Evolutionary conservation across 257 asterid genomes (phyloP), one percentile per base, ranked within the genome.

Genomic region (Galeopsis tetrahit): DNA sequence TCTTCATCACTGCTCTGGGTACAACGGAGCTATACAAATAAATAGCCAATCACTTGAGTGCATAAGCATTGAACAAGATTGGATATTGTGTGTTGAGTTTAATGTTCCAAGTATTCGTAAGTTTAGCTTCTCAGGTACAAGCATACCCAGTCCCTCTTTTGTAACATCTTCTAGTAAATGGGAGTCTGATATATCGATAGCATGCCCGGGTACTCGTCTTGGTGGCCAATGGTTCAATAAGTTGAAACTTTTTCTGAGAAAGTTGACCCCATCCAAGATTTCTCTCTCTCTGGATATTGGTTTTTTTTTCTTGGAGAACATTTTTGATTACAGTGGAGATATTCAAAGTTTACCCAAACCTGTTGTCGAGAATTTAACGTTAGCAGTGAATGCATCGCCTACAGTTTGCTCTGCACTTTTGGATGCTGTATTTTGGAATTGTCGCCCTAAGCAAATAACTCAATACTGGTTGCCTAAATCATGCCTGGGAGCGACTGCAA

Each of bases 281-380:
- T 66, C 61, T 42, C 53, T 66, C 0, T 5, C 8, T 28, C 1
- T 73, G 3, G 11, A 6, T 4, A 58, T 58, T 11, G 17, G 21
- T 4, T 17, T 9, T 4, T 17, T 9, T 2, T 1, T 3, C 6
- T 5, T 9, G 6, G n/a, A 2, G 28, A 6, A 8, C 7, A 10
- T 6, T 9, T 57, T 31, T 31, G 63, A 21, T 57, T 57, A 2
- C 17, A 21, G 6, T 6, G 48, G 31, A 36, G n/a, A 2, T 35
- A n/a, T 49, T 63, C 11, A 10, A 0, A 17, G 65, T 62, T 48
- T 7, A 2, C 56, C 63, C 1, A 33, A 11, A 36, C 63, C 44
- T 49, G 40, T 44, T 7, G 55, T 74, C 32, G 73, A 57, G 69
- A 35, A 68, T 35, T 56, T 66, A 38, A 33, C 63, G n/a, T 55